phyloP scores from a whole-genome alignment of 108 stramenopile genomes.

The Asterionellopsis glacialis region DNA sequence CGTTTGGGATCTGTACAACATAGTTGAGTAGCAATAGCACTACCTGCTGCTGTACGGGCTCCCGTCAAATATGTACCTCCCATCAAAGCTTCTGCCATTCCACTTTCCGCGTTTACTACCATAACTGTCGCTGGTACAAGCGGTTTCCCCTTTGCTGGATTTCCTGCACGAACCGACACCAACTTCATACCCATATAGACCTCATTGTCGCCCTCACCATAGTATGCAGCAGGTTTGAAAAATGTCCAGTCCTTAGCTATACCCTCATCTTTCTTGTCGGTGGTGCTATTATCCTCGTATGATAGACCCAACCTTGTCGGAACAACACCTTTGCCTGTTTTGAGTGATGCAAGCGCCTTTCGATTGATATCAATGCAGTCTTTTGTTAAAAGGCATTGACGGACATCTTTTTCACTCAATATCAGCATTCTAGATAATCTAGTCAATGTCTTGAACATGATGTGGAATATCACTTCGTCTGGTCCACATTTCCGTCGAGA shows the following conservation, averaged over 20 bases:
- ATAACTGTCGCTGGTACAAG: slow-evolving; percentile 70
- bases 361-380: slow-evolving; percentile 55
- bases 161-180: slow-evolving; percentile 51
- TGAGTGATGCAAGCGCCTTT: slow-evolving; percentile 43
- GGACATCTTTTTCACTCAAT: slow-evolving; percentile 56
- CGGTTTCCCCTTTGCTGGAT: slow-evolving; percentile 57
- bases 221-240: slow-evolving; percentile 78
- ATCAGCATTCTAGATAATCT: slow-evolving; percentile 35
- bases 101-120: slow-evolving; percentile 56
- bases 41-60: slow-evolving; percentile 74
- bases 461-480: too few species aligned
- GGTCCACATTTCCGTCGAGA: too few species aligned
- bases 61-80: slow-evolving; percentile 78
- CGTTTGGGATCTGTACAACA: slow-evolving; percentile 13
- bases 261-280: not conserved
- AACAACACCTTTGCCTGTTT: slow-evolving; percentile 38
- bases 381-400: slow-evolving; percentile 39
- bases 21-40: slow-evolving; percentile 59
- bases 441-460: too few species aligned
- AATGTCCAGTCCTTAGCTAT: slow-evolving; percentile 57
- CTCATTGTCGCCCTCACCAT: slow-evolving; percentile 12
- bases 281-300: slow-evolving; percentile 18
- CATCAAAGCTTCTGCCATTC: slow-evolving; percentile 60
- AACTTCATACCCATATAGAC: slow-evolving; percentile 70
- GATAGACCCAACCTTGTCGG: slow-evolving; percentile 57